Percentiles rank a stretch among this genome's conserved stretches.
phyloP scores from a whole-genome alignment of 164 flowering plant genomes.

The Nymphaea colorata region DNA sequence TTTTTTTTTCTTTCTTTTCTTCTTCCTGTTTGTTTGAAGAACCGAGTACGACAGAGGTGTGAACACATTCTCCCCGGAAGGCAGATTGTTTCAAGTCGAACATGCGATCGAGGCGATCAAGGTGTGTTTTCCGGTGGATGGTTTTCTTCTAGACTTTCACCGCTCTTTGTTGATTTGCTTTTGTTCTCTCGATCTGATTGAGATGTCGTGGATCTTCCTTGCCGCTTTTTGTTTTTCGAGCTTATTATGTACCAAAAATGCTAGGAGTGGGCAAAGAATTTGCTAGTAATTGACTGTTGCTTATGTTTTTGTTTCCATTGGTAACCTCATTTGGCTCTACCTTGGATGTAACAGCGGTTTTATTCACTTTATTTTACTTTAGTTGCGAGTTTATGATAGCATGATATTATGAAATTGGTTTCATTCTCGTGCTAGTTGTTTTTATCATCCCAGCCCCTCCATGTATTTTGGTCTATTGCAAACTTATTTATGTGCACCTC shows the following conservation, averaged over 20 bases:
- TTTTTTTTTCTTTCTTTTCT: background rate
- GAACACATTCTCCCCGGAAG: constrained; percentile 97
- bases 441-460: too few species aligned
- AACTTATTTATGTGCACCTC: background rate
- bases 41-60: constrained; percentile 99
- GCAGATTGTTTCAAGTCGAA: constrained; percentile 89
- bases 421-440: too few species aligned
- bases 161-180: background rate
- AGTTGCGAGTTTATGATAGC: too few species aligned
- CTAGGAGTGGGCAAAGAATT: too few species aligned
- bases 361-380: too few species aligned
- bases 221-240: too few species aligned
- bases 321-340: too few species aligned
- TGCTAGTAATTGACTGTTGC: background rate
- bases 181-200: background rate
- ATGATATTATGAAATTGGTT: background rate
- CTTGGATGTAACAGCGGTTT: too few species aligned
- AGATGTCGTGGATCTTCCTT: too few species aligned
- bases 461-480: too few species aligned
- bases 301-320: background rate
- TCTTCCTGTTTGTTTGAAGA: constrained; percentile 22
- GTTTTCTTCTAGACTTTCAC: background rate
- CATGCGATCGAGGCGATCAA: constrained; percentile 98
- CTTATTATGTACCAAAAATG: too few species aligned
- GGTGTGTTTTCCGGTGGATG: constrained; percentile 22